phyloP scores from a whole-genome alignment of 2,329 filamentous ascomycete genomes.

The Beauveria bassiana region DNA sequence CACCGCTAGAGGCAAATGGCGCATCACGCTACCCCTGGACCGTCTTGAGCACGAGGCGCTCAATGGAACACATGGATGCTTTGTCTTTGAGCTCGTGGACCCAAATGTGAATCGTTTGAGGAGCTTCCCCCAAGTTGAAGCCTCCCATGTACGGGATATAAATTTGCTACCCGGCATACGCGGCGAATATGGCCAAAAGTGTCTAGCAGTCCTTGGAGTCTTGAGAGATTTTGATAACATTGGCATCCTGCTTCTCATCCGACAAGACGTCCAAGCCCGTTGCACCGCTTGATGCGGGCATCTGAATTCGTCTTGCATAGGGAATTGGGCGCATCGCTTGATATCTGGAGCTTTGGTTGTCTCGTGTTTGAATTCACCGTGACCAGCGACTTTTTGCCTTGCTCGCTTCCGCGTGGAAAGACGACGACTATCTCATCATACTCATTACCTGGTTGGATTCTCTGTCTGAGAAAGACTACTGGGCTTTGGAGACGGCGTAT shows the following conservation, averaged over 20 bases:
- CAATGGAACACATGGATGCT: conserved; percentile 24
- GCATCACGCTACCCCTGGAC: conserved; percentile 23
- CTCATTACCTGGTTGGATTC: conserved; percentile 17
- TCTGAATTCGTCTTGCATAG: neutral
- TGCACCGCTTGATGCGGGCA: neutral
- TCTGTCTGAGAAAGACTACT: conserved; percentile 16
- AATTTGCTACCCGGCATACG: conserved; percentile 24
- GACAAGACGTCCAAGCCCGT: conserved; percentile 16
- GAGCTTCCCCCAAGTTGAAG: conserved; percentile 22
- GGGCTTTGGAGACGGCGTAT: conserved; percentile 19
- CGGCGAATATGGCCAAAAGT: conserved; percentile 30
- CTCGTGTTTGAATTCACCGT: conserved; percentile 24
- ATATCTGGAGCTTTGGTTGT: conserved; percentile 25
- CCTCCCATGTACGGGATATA: conserved; percentile 17
- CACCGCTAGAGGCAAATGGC: conserved; percentile 15
- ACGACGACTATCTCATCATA: conserved; percentile 17
- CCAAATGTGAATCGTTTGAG: conserved; percentile 30
- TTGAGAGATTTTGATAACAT: neutral
- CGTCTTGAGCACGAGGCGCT: conserved; percentile 24
- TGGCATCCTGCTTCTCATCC: conserved; percentile 19
- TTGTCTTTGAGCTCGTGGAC: conserved; percentile 25
- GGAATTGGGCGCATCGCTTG: conserved; percentile 8
- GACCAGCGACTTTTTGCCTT: conserved; percentile 21
- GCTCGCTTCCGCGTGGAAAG: conserved; percentile 13
- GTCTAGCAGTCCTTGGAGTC: conserved; percentile 29